Conservation (phyloP, 2,329 filamentous ascomycete species). For the Xylariaceae sp. region DNA sequence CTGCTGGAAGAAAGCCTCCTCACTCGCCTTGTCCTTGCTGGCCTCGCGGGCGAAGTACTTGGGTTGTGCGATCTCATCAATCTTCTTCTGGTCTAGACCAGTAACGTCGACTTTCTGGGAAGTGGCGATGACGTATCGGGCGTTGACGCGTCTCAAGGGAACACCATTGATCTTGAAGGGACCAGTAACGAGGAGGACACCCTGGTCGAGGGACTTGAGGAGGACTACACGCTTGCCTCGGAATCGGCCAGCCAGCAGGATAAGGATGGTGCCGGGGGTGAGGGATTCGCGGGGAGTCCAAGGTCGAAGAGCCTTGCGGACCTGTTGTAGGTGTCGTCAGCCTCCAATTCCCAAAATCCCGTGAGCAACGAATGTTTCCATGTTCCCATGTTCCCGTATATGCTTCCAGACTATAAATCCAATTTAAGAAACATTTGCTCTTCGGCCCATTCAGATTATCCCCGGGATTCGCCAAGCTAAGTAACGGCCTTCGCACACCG, state of each 20-base stretch:
- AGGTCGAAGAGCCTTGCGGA: slow-evolving; percentile 91
- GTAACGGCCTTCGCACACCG: too few relatives aligned
- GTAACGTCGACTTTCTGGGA: slow-evolving; percentile 83
- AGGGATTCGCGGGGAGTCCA: slow-evolving; percentile 88
- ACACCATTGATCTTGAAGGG: slow-evolving; percentile 99
- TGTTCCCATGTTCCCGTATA: not conserved
- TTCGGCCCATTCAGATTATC: not conserved
- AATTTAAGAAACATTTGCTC: slow-evolving; percentile 17
- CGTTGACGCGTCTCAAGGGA: slow-evolving; percentile 91
- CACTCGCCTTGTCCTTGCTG: slow-evolving; percentile 89
- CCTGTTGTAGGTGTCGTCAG: slow-evolving; percentile 57
- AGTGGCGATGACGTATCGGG: slow-evolving; percentile 92
- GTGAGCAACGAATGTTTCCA: not conserved
- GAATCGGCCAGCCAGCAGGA: slow-evolving; percentile 99
- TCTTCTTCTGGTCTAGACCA: slow-evolving; percentile 89
- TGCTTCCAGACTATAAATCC: slow-evolving; percentile 13
- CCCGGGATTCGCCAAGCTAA: not conserved
- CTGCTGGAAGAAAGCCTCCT: slow-evolving; percentile 99
- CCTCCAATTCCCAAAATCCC: slow-evolving; percentile 3
- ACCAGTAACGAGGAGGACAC: slow-evolving; percentile 97
- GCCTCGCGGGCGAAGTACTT: slow-evolving; percentile 99
- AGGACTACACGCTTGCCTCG: slow-evolving; percentile 99
- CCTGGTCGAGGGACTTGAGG: slow-evolving; percentile 96
- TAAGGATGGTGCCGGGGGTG: slow-evolving; percentile 93
- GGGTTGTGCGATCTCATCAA: slow-evolving; percentile 73